These are phyloP conservation scores for Apiospora arundinis DNA, from an alignment of 2,329 filamentous ascomycete genomes.

Conservation along the genomic window DNA sequence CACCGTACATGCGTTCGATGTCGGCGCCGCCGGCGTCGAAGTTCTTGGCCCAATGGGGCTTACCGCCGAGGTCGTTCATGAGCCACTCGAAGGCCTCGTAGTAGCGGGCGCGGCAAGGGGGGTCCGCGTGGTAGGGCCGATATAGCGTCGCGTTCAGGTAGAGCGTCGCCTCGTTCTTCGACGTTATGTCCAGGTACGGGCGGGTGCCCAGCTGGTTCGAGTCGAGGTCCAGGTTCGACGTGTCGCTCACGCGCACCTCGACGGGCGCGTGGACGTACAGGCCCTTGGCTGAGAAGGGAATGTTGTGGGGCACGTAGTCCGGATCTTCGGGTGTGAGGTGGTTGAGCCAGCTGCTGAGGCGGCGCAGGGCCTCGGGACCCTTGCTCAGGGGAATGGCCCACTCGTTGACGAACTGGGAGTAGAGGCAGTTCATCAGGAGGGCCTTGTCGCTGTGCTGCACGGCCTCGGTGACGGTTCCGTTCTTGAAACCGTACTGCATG, in stretches of 20 bases:
- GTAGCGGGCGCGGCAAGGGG: constrained; percentile 77
- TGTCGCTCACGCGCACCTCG: constrained; percentile 87
- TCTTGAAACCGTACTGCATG: constrained; percentile 92
- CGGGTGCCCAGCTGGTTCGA: constrained; percentile 37
- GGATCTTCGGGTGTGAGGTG: constrained; percentile 65
- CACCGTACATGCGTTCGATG: constrained; percentile 72
- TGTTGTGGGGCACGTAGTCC: constrained; percentile 68
- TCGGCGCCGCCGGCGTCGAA: constrained; percentile 69
- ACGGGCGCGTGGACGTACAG: constrained; percentile 89
- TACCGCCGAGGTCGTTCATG: constrained; percentile 83
- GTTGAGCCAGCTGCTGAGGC: constrained; percentile 87
- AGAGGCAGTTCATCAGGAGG: constrained; percentile 94
- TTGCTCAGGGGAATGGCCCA: constrained; percentile 90
- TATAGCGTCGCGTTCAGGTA: constrained; percentile 93
- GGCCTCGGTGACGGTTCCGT: constrained; percentile 71
- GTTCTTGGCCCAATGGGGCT: constrained; percentile 94
- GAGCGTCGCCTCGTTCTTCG: constrained; percentile 71
- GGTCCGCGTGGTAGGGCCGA: constrained; percentile 78
- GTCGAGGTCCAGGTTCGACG: constrained; percentile 49
- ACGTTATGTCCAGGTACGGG: constrained; percentile 73
- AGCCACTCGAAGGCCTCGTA: constrained; percentile 91
- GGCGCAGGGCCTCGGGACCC: constrained; percentile 84
- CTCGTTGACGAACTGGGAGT: constrained; percentile 98
- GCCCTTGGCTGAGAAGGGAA: constrained; percentile 81
- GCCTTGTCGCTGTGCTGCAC: constrained; percentile 82